Evolutionary conservation across 2,329 filamentous ascomycete genomes (phyloP).

Genomic region (Chaetomiaceae sp.): DNA sequence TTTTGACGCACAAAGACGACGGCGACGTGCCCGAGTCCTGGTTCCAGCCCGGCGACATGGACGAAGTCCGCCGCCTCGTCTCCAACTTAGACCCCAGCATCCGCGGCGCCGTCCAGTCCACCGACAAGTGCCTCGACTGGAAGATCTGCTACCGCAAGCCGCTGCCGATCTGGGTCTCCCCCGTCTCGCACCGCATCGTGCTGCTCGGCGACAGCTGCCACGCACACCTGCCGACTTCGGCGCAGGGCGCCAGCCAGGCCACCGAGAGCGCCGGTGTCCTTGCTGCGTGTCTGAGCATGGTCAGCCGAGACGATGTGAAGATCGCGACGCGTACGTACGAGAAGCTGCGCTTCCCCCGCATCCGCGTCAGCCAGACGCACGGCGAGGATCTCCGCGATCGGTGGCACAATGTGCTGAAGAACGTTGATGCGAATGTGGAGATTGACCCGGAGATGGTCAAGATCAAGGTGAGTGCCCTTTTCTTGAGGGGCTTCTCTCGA

Average conservation of each 20-base stretch:
- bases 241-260: slow-evolving; percentile 48
- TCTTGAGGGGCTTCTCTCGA: neutral
- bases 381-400: slow-evolving; percentile 38
- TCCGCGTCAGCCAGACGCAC: slow-evolving; percentile 37
- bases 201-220: slow-evolving; percentile 50
- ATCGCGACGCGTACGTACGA: slow-evolving; percentile 39
- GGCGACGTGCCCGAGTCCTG: slow-evolving; percentile 42
- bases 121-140: slow-evolving; percentile 44
- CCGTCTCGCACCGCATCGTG: slow-evolving; percentile 40
- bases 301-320: slow-evolving; percentile 34
- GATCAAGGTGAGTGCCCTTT: slow-evolving; percentile 26
- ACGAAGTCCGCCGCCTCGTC: slow-evolving; percentile 35
- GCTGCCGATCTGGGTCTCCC: slow-evolving; percentile 44
- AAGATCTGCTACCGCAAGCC: slow-evolving; percentile 50
- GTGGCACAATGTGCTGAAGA: slow-evolving; percentile 39
- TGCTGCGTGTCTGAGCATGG: slow-evolving; percentile 39
- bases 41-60: slow-evolving; percentile 42
- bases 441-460: slow-evolving; percentile 41
- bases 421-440: slow-evolving; percentile 35
- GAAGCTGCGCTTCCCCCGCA: slow-evolving; percentile 36
- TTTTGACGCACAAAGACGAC: slow-evolving; percentile 39
- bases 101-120: slow-evolving; percentile 39
- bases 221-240: slow-evolving; percentile 47
- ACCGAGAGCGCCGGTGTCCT: slow-evolving; percentile 46
- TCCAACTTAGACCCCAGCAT: slow-evolving; percentile 39